These are phyloP conservation scores for Endogone sp. DNA, from an alignment of 192 early-diverging fungal species.

Conservation along the genomic window DNA sequence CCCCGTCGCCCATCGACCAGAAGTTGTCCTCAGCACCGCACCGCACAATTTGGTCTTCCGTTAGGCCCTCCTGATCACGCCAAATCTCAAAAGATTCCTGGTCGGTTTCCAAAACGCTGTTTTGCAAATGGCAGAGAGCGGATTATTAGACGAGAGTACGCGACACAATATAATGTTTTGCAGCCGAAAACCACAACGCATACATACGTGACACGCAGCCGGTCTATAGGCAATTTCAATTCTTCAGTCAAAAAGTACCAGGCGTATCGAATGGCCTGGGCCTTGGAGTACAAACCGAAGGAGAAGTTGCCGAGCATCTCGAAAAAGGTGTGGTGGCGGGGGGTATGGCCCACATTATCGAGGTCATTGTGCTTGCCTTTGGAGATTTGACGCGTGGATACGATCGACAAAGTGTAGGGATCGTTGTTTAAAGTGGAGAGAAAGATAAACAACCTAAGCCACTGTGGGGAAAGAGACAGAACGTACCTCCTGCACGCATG, in stretches of 20 bases:
- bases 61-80: slow-evolving; percentile 46
- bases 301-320: slow-evolving; percentile 68
- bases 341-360: slow-evolving; percentile 61
- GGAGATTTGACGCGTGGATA: not conserved
- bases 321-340: slow-evolving; percentile 63
- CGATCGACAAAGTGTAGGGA: not conserved
- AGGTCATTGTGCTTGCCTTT: slow-evolving; percentile 57
- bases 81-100: slow-evolving; percentile 51
- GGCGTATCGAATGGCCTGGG: slow-evolving; percentile 48
- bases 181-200: not conserved
- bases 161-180: not conserved
- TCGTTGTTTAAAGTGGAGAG: not conserved
- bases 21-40: slow-evolving; percentile 53
- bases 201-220: slow-evolving; percentile 56
- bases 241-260: slow-evolving; percentile 53
- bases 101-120: slow-evolving; percentile 49
- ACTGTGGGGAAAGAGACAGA: no score
- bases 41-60: slow-evolving; percentile 44
- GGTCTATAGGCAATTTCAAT: slow-evolving; percentile 41
- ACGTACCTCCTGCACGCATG: slow-evolving; percentile 50
- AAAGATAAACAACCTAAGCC: no score
- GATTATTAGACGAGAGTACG: no score
- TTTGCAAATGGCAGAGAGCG: no score
- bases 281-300: slow-evolving; percentile 53
- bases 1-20: slow-evolving; percentile 62